A percentile compares a stretch with the other conserved stretches of the same genome.
Conservation (phyloP, 2,329 filamentous ascomycete species). For the Botryotinia narcissicola region DNA sequence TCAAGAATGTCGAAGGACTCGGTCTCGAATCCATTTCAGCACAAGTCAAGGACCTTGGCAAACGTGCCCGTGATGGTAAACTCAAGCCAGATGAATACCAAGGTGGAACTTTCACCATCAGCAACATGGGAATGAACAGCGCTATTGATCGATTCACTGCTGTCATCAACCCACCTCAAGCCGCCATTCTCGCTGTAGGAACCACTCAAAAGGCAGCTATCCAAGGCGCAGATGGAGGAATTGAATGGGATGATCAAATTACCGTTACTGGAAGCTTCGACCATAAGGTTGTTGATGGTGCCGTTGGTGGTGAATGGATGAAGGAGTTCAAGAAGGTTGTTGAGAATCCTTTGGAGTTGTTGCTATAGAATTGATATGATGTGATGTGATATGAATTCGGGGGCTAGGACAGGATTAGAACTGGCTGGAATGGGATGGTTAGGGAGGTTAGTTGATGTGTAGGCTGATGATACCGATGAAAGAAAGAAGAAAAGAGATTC, state of each 20-base stretch:
- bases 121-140: conserved; percentile 99
- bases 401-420: background rate
- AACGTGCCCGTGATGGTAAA: conserved; percentile 94
- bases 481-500: conserved; percentile 27
- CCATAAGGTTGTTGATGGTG: conserved; percentile 97
- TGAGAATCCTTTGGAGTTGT: conserved; percentile 93
- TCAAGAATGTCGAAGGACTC: conserved; percentile 81
- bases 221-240: conserved; percentile 78
- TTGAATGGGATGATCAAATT: conserved; percentile 98
- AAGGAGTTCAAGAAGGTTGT: conserved; percentile 95
- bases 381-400: conserved; percentile 16
- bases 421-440: background rate
- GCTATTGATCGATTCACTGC: conserved; percentile 97
- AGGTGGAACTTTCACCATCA: conserved; percentile 98
- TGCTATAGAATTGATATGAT: conserved; percentile 58
- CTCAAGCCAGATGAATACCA: conserved; percentile 99
- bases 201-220: conserved; percentile 94
- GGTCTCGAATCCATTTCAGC: conserved; percentile 85
- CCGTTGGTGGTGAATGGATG: conserved; percentile 95
- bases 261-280: conserved; percentile 93
- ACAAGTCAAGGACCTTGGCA: conserved; percentile 93
- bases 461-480: conserved; percentile 22
- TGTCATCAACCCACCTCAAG: conserved; percentile 98
- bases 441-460: conserved; percentile 7
- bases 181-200: conserved; percentile 90